These are phyloP conservation scores for Yamadazyma atmosphaerica DNA, from an alignment of 1,139 yeast species.

Conservation along the genomic window DNA sequence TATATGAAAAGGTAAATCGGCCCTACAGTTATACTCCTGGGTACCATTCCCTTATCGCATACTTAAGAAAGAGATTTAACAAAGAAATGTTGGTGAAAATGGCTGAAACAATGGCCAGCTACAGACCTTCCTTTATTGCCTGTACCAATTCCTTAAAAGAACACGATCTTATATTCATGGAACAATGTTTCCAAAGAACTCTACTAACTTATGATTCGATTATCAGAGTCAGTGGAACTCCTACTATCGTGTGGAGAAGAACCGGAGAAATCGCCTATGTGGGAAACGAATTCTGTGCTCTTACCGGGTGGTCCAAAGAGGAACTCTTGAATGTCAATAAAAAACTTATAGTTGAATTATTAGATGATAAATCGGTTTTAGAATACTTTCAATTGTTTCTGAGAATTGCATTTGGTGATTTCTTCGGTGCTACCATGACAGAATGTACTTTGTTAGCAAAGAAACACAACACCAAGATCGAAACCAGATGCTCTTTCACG, in stretches of 20 bases:
- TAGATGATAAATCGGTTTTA: constrained; percentile 84
- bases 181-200: constrained; percentile 92
- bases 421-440: constrained; percentile 86
- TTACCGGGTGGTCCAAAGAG: constrained; percentile 86
- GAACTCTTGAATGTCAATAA: constrained; percentile 51
- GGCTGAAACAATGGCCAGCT: constrained; percentile 87
- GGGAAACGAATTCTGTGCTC: constrained; percentile 84
- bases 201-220: constrained; percentile 84
- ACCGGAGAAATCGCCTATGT: constrained; percentile 95
- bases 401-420: constrained; percentile 88
- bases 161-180: constrained; percentile 92
- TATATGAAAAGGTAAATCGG: constrained; percentile 67
- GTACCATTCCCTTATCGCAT: constrained; percentile 76
- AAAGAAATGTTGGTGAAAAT: constrained; percentile 72
- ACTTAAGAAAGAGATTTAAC: constrained; percentile 69
- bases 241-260: constrained; percentile 92
- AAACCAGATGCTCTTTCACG: constrained; percentile 89
- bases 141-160: constrained; percentile 86
- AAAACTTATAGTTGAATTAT: constrained; percentile 81
- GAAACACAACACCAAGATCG: constrained; percentile 45
- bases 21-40: constrained; percentile 93
- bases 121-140: constrained; percentile 90
- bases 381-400: constrained; percentile 86
- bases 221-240: constrained; percentile 84
- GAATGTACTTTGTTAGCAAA: constrained; percentile 76